A percentile compares a stretch with the other conserved stretches of the same genome.
Conservation (phyloP, 306 rosid genomes). For the Castanea crenata region DNA sequence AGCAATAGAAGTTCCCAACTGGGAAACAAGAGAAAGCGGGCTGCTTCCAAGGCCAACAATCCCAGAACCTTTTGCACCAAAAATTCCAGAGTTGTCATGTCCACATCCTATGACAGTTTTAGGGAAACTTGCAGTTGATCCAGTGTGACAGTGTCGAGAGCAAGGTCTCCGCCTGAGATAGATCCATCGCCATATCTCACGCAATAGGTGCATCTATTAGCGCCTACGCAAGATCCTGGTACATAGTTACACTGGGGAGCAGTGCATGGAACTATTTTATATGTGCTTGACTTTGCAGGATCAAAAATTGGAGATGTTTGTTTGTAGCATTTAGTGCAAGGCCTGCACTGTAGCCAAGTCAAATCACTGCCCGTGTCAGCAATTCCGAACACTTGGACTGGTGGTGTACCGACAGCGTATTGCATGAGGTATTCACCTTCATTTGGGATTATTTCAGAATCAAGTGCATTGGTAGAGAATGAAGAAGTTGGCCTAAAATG, state of each 20-base stretch:
- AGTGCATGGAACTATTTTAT: slow-evolving; percentile 1
- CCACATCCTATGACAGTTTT: slow-evolving; percentile 48
- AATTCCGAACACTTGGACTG: slow-evolving; percentile 23
- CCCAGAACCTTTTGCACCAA: slow-evolving; percentile 15
- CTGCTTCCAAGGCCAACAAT: slow-evolving; percentile 58
- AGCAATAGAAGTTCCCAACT: slow-evolving; percentile 15
- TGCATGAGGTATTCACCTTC: slow-evolving; percentile 42
- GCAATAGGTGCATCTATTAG: background rate
- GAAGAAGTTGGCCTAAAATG: background rate
- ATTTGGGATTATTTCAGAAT: background rate
- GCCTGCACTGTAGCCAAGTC: slow-evolving; percentile 57
- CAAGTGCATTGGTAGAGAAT: background rate
- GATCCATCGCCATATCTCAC: slow-evolving; percentile 26
- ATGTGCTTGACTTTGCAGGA: slow-evolving; percentile 35
- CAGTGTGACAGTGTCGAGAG: slow-evolving; percentile 43
- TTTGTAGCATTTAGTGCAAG: slow-evolving; percentile 36
- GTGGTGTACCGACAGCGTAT: slow-evolving; percentile 52
- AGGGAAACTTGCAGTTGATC: slow-evolving; percentile 29
- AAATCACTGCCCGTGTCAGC: slow-evolving; percentile 59
- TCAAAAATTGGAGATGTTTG: slow-evolving; percentile 41
- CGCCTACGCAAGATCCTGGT: accelerated
- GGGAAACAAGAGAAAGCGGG: slow-evolving; percentile 30
- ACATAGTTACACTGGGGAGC: background rate
- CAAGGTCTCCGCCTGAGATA: slow-evolving; percentile 27
- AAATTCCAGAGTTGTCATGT: slow-evolving; percentile 1